Percentiles rank a stretch among this genome's conserved stretches.
Conservation (phyloP, 768 basidiomycete species). For the Suillus discolor region DNA sequence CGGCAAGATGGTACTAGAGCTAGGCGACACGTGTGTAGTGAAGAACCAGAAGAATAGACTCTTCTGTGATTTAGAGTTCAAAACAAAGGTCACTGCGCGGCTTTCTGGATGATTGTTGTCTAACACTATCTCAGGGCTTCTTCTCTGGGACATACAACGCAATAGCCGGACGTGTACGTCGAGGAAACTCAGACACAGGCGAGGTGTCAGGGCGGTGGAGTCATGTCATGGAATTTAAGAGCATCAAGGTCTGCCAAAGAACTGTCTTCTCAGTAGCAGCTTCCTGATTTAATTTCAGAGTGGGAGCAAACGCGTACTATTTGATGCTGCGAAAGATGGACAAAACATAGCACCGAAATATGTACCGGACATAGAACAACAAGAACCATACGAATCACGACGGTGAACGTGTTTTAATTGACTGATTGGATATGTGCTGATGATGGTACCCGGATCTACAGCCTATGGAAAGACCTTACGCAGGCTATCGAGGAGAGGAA, state of each 20-base stretch:
- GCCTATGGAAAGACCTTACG: constrained; percentile 85
- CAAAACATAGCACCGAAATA: constrained; percentile 76
- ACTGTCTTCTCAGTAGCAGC: constrained; percentile 1
- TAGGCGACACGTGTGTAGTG: constrained; percentile 87
- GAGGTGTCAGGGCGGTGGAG: constrained; percentile 93
- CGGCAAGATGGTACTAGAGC: constrained; percentile 94
- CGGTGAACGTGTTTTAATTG: constrained; percentile 46
- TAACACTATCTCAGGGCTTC: constrained; percentile 65
- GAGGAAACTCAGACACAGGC: constrained; percentile 65
- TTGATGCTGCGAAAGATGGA: constrained; percentile 81
- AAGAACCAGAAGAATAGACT: constrained; percentile 79
- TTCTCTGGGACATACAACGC: constrained; percentile 97
- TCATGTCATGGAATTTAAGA: constrained; percentile 84
- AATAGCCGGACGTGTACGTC: constrained; percentile 78
- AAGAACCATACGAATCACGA: constrained; percentile 89
- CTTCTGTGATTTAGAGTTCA: constrained; percentile 89
- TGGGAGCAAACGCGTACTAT: constrained; percentile 73
- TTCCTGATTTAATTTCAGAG: constrained; percentile 41
- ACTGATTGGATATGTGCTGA: constrained; percentile 1
- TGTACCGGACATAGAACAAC: constrained; percentile 83
- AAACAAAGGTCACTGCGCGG: constrained; percentile 74
- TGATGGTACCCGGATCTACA: constrained; percentile 23
- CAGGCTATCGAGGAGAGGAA: constrained; percentile 83
- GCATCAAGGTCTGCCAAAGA: constrained; percentile 51
- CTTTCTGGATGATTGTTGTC: not conserved